A percentile compares a stretch with the other conserved stretches of the same genome.
Conservation (phyloP, 352 stramenopile species). For the Globisporangium apiculatum region DNA sequence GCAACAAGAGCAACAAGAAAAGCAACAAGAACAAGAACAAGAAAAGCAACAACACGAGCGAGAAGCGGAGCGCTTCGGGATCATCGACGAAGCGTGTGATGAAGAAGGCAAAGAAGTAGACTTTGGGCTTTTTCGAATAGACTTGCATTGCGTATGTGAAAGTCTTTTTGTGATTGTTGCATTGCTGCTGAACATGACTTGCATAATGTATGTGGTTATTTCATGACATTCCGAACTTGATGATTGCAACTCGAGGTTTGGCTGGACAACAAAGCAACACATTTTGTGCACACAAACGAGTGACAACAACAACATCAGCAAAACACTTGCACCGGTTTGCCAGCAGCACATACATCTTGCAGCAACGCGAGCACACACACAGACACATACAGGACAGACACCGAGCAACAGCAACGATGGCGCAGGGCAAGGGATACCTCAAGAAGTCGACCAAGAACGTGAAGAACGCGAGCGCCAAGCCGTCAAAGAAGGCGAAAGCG, state of each 20-base stretch:
- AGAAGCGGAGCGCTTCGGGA: not conserved
- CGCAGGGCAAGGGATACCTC: conserved; percentile 72
- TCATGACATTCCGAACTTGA: too few species aligned
- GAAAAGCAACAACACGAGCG: not conserved
- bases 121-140: not conserved
- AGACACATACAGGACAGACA: not conserved
- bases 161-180: too few species aligned
- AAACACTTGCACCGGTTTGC: too few species aligned
- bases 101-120: conserved; percentile 1
- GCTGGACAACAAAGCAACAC: too few species aligned
- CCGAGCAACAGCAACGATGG: conserved; percentile 27
- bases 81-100: not conserved
- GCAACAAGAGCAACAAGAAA: conserved; percentile 18
- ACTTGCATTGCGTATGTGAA: not conserved
- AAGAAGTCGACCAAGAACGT: conserved; percentile 72
- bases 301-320: not conserved
- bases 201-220: too few species aligned
- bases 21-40: not conserved
- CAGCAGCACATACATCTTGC: too few species aligned
- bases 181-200: too few species aligned
- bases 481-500: conserved; percentile 55
- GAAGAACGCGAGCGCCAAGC: conserved; percentile 68
- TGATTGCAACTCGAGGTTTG: too few species aligned
- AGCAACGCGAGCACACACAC: not conserved
- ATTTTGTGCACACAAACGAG: too few species aligned